Evolutionary conservation across 495 filamentous ascomycete species (phyloP).

Genomic region (Penicillium macrosclerotiorum): DNA sequence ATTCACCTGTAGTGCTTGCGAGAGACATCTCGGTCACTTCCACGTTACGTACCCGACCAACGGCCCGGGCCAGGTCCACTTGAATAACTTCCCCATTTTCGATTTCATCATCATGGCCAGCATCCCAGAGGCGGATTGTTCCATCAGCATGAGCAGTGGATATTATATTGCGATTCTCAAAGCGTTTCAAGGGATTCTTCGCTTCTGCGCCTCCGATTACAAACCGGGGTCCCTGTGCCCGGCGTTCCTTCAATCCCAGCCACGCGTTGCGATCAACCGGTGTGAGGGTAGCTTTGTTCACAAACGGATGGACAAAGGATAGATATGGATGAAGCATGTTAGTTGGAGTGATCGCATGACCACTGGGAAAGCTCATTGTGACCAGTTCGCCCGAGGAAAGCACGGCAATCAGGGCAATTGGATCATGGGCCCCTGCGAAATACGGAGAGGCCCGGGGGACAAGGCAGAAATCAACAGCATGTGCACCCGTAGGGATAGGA

Average conservation of each 20-base stretch:
- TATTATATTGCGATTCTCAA: conserved; percentile 76
- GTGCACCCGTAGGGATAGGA: conserved; percentile 73
- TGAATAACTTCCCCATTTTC: conserved; percentile 82
- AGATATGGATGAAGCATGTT: conserved; percentile 85
- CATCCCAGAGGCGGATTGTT: conserved; percentile 84
- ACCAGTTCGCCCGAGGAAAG: conserved; percentile 83
- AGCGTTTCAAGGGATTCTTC: conserved; percentile 63
- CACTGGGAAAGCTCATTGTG: conserved; percentile 86
- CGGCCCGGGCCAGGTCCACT: conserved; percentile 79
- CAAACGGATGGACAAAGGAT: conserved; percentile 83
- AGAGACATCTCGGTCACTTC: conserved; percentile 73
- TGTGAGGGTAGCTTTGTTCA: conserved; percentile 64
- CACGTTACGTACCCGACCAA: conserved; percentile 74
- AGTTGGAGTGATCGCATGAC: conserved; percentile 84
- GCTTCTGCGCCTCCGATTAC: conserved; percentile 73
- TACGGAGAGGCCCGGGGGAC: conserved; percentile 79
- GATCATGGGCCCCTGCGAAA: conserved; percentile 85
- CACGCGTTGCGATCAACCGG: conserved; percentile 73
- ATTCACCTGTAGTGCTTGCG: conserved; percentile 73
- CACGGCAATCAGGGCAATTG: conserved; percentile 75
- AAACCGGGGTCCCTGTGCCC: conserved; percentile 69
- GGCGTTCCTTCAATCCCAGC: conserved; percentile 82
- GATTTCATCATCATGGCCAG: conserved; percentile 85
- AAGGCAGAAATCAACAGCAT: conserved; percentile 76
- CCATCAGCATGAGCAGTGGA: conserved; percentile 85